Evolutionary conservation across 257 asterid species (phyloP).

Genomic region (Eucommia ulmoides): DNA sequence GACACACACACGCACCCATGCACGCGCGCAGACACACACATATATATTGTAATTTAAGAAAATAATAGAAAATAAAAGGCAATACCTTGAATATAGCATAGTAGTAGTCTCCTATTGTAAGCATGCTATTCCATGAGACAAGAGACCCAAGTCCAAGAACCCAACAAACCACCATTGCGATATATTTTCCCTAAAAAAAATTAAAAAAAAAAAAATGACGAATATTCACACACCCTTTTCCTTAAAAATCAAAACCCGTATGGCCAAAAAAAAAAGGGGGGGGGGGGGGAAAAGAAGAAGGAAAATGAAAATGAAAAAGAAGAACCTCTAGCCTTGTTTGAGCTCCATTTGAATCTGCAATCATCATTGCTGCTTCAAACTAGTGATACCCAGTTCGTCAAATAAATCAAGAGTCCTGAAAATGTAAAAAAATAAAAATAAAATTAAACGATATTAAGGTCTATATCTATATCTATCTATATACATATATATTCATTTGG

Average conservation of each 20-base stretch:
- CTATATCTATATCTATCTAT: too few relatives aligned
- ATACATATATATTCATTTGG: too few relatives aligned
- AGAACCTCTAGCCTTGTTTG: conserved; percentile 70
- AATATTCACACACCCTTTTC: too few relatives aligned
- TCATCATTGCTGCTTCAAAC: conserved; percentile 20
- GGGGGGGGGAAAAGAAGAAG: too few relatives aligned
- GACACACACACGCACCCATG: too few relatives aligned
- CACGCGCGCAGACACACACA: too few relatives aligned
- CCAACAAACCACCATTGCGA: conserved; percentile 50
- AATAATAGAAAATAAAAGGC: neutral
- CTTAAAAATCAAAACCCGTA: neutral
- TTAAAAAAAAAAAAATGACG: too few relatives aligned
- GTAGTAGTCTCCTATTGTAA: conserved; percentile 67
- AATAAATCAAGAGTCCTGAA: too few relatives aligned
- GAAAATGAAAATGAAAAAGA: too few relatives aligned
- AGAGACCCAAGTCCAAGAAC: conserved; percentile 88
- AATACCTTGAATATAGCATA: conserved; percentile 53
- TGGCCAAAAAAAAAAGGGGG: neutral
- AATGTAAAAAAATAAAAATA: too few relatives aligned
- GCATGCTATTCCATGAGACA: conserved; percentile 78
- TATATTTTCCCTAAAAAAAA: conserved; percentile 38
- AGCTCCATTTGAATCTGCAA: conserved; percentile 7
- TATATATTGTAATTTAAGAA: neutral
- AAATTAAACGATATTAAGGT: too few relatives aligned
- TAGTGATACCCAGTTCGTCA: too few relatives aligned